These are phyloP conservation scores for Termitomyces sp. DNA, from an alignment of 768 basidiomycete species.

Conservation along the genomic window DNA sequence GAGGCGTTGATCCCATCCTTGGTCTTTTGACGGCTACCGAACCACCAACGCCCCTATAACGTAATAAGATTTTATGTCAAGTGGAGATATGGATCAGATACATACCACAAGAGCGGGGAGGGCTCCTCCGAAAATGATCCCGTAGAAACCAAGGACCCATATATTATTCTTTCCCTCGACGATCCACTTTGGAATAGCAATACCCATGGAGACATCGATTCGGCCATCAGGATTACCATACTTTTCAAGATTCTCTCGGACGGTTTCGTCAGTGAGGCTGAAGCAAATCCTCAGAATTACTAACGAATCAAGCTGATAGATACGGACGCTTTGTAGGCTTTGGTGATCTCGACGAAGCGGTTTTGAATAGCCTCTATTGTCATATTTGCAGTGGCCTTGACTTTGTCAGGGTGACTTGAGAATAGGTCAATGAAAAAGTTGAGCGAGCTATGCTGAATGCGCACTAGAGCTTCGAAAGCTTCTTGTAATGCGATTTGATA, in stretches of 20 bases:
- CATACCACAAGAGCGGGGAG: conserved; percentile 81
- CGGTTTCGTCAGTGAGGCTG: conserved; percentile 88
- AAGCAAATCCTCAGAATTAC: neutral
- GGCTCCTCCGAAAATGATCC: conserved; percentile 79
- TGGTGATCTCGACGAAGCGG: conserved; percentile 89
- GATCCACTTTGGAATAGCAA: conserved; percentile 92
- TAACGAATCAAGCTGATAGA: neutral
- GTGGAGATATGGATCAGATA: conserved; percentile 3
- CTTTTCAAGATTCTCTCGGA: conserved; percentile 83
- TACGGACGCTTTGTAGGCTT: conserved; percentile 92
- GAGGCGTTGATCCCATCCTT: conserved; percentile 85
- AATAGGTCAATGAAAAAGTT: neutral
- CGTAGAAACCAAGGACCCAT: conserved; percentile 88
- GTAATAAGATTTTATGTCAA: neutral
- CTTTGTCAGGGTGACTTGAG: conserved; percentile 93
- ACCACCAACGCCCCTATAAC: conserved; percentile 90
- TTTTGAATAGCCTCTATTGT: conserved; percentile 84
- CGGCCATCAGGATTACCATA: conserved; percentile 97
- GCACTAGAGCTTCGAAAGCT: conserved; percentile 85
- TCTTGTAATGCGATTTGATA: conserved; percentile 95
- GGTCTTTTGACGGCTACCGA: conserved; percentile 82
- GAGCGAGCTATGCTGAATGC: neutral
- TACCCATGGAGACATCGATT: conserved; percentile 92
- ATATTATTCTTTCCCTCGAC: conserved; percentile 88
- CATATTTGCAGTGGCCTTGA: conserved; percentile 74